phyloP scores from a whole-genome alignment of 2,329 filamentous ascomycete species.

The Onygenales sp. region DNA sequence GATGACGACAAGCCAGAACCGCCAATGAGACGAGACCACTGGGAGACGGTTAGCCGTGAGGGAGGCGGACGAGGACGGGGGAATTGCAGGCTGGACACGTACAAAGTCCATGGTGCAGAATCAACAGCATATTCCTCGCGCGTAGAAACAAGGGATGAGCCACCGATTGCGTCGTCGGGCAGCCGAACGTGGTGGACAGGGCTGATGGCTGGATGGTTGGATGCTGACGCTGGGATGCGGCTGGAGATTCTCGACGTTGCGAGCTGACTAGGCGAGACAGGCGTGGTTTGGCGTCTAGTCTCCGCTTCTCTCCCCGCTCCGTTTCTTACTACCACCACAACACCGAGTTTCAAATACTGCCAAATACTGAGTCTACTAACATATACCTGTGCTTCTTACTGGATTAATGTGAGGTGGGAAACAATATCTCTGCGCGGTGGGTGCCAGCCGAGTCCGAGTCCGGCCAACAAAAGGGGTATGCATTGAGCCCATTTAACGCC shows the following conservation, averaged over 20 bases:
- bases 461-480: not conserved
- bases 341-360: too few species aligned
- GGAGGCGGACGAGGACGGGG: not conserved
- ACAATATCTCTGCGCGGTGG: too few species aligned
- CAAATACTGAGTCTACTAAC: too few species aligned
- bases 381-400: too few species aligned
- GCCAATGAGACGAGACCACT: conserved; percentile 56
- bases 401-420: too few species aligned
- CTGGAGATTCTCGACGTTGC: not conserved
- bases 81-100: conserved; percentile 15
- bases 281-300: too few species aligned
- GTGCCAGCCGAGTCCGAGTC: too few species aligned
- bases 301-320: too few species aligned
- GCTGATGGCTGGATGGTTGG: too few species aligned
- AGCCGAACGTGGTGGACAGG: not conserved
- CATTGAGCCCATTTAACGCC: not conserved
- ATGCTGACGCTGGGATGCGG: not conserved
- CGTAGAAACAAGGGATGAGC: not conserved
- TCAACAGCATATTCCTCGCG: conserved; percentile 1
- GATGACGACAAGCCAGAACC: conserved; percentile 38
- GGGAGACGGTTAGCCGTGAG: conserved; percentile 5
- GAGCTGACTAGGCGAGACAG: too few species aligned
- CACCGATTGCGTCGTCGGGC: not conserved
- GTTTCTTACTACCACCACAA: too few species aligned
- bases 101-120: conserved; percentile 34